Conservation (phyloP, 352 stramenopile species). For the Phytophthora macrochlamydospora region DNA sequence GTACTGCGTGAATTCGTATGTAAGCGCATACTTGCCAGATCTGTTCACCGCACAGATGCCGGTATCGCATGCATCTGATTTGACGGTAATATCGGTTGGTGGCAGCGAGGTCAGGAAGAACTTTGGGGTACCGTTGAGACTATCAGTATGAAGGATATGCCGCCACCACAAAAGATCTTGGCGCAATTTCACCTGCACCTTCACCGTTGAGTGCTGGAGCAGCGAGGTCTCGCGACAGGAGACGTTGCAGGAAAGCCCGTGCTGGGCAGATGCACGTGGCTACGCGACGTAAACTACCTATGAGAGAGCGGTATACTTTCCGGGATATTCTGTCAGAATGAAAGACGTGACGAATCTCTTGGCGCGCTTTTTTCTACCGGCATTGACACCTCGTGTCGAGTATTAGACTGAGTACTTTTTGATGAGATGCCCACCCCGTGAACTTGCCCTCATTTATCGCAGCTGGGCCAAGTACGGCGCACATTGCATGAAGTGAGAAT, state of each 20-base stretch:
- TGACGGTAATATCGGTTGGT: background rate
- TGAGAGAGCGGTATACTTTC: background rate
- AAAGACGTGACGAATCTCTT: background rate
- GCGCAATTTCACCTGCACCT: background rate
- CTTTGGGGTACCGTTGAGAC: background rate
- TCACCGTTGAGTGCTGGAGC: background rate
- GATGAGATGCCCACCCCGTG: background rate
- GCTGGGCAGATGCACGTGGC: slow-evolving; percentile 3
- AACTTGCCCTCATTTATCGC: slow-evolving; percentile 28
- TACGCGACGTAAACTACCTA: slow-evolving; percentile 1
- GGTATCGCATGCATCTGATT: background rate
- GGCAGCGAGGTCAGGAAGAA: background rate
- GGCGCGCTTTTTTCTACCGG: background rate
- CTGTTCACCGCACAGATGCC: background rate
- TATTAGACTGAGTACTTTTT: slow-evolving; percentile 11
- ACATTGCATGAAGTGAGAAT: slow-evolving; percentile 10
- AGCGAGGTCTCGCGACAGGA: background rate
- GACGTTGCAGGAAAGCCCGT: slow-evolving; percentile 2
- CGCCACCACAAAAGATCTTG: slow-evolving; percentile 1
- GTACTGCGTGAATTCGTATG: slow-evolving; percentile 1
- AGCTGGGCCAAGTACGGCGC: background rate
- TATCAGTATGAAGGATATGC: background rate
- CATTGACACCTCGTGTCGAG: slow-evolving; percentile 19
- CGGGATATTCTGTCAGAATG: background rate
- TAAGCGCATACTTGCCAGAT: background rate